Conservation (phyloP, 164 flowering plant species). For the Vitis rupestris region DNA sequence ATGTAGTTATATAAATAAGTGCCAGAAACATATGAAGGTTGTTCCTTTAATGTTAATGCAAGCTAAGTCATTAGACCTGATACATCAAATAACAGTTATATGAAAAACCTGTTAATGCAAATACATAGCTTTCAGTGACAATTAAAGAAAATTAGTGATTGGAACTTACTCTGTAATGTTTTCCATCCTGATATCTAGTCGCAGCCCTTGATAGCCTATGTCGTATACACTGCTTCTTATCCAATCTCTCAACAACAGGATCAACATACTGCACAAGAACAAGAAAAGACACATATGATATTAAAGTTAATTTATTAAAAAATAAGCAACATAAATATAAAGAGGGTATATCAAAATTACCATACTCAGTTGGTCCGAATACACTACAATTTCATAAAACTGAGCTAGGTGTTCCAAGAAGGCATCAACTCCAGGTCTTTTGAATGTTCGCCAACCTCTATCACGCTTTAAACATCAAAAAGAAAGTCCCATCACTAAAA, state of each 20-base stretch:
- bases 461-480: constrained; percentile 60
- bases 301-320: background rate
- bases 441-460: constrained; percentile 93
- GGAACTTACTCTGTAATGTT: constrained; percentile 76
- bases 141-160: background rate
- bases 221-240: constrained; percentile 59
- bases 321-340: background rate
- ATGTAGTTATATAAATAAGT: too few relatives aligned
- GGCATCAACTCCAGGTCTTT: constrained; percentile 94
- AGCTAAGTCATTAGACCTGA: too few relatives aligned
- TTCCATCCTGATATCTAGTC: constrained; percentile 78
- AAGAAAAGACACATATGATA: background rate
- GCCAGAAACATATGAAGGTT: too few relatives aligned
- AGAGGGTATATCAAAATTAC: constrained; percentile 30
- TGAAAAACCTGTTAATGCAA: too few relatives aligned
- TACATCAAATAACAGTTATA: too few relatives aligned
- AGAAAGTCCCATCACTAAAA: constrained; percentile 3
- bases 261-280: constrained; percentile 68
- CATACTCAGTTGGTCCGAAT: constrained; percentile 72
- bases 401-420: constrained; percentile 83
- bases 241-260: constrained; percentile 80
- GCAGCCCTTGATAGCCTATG: constrained; percentile 71
- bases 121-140: background rate
- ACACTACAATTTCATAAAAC: constrained; percentile 84
- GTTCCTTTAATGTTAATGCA: too few relatives aligned